Evolutionary conservation across 352 stramenopile species (phyloP).

Genomic region (Phytophthora sojae): DNA sequence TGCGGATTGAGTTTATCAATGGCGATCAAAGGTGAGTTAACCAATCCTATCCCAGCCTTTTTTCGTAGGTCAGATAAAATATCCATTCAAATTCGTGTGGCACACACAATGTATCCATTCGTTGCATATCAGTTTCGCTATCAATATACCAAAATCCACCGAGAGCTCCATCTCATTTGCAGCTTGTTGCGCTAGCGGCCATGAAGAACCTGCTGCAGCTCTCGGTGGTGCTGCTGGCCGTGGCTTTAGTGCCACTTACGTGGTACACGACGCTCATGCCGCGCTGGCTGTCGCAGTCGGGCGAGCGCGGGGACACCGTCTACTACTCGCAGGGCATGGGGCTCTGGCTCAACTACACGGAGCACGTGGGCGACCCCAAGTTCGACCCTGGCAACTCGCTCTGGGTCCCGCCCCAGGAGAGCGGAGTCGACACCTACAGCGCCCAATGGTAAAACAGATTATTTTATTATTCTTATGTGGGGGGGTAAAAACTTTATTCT

Average conservation of each 20-base stretch:
- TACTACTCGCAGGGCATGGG: conserved; percentile 85
- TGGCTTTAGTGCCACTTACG: conserved; percentile 50
- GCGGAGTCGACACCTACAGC: conserved; percentile 59
- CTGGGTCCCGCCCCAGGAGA: conserved; percentile 75
- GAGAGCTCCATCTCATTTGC: no score
- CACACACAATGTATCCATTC: background rate
- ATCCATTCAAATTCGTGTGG: no score
- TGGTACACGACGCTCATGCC: conserved; percentile 82
- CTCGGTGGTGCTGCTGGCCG: conserved; percentile 61
- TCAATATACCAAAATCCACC: background rate
- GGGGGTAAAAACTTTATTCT: background rate
- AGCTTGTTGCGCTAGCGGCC: background rate
- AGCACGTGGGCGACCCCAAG: conserved; percentile 67
- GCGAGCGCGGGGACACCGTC: conserved; percentile 48
- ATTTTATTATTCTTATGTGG: background rate
- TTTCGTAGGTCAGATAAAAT: no score
- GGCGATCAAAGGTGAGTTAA: no score
- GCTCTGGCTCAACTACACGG: conserved; percentile 86
- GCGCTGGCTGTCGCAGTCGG: conserved; percentile 72
- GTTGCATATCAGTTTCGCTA: background rate
- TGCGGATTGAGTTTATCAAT: no score
- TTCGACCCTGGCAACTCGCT: conserved; percentile 85
- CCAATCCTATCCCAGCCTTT: no score
- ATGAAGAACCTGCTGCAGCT: conserved; percentile 47
- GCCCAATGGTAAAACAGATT: conserved; percentile 57